phyloP scores from a whole-genome alignment of 1,284 basidiomycete genomes.

The Exsudoporus floridanus region DNA sequence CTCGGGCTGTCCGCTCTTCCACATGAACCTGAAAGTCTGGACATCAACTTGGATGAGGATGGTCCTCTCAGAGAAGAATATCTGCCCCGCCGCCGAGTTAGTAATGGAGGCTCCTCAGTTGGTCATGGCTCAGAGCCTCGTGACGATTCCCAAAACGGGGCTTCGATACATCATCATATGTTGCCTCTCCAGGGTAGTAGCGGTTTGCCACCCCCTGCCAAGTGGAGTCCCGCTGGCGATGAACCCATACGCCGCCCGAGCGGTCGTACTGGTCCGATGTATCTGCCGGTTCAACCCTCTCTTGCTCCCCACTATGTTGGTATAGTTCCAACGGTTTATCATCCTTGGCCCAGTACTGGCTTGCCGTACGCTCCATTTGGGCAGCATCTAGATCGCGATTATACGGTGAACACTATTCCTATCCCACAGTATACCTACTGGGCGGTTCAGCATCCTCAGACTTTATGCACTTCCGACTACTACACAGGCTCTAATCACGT shows the following conservation, averaged over 20 bases:
- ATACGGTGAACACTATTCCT: constrained; percentile 10
- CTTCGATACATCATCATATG: constrained; percentile 8
- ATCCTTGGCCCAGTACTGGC: constrained; percentile 42
- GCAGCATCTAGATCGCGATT: constrained; percentile 21
- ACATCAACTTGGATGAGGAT: constrained; percentile 78
- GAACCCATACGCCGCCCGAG: constrained; percentile 62
- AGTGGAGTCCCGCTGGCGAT: constrained; percentile 76
- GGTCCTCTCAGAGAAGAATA: constrained; percentile 79
- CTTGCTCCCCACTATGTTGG: constrained; percentile 31
- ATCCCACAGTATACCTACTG: constrained; percentile 44
- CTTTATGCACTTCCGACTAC: constrained; percentile 53
- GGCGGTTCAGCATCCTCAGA: constrained; percentile 52
- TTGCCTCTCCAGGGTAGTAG: constrained; percentile 35
- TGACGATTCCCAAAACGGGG: neutral
- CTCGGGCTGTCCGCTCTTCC: constrained; percentile 43
- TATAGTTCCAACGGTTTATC: constrained; percentile 33
- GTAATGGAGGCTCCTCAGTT: constrained; percentile 17
- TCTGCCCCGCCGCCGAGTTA: constrained; percentile 61
- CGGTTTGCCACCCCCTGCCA: constrained; percentile 66
- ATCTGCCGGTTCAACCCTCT: constrained; percentile 63
- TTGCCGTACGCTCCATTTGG: constrained; percentile 34
- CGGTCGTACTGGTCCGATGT: constrained; percentile 52
- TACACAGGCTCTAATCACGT: constrained; percentile 47
- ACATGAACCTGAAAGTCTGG: constrained; percentile 47
- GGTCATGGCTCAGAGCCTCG: constrained; percentile 1